These are phyloP conservation scores for Saprolegnia parasitica DNA, from an alignment of 352 stramenopile species.

Conservation along the genomic window DNA sequence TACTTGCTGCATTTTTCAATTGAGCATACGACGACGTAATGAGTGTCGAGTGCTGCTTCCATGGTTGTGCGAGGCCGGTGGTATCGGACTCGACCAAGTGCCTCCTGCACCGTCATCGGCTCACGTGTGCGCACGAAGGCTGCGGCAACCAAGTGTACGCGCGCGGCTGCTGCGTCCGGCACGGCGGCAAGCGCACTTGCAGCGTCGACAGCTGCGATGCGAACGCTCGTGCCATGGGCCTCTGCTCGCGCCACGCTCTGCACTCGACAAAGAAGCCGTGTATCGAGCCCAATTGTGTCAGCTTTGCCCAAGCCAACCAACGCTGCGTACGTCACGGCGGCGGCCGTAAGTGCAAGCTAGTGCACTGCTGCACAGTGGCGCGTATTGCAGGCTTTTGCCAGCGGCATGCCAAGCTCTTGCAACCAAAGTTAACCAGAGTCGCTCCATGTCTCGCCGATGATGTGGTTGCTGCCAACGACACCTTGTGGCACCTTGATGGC, in stretches of 20 bases:
- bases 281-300: slow-evolving; percentile 48
- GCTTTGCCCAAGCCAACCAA: slow-evolving; percentile 18
- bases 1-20: no score
- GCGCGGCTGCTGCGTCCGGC: slow-evolving; percentile 65
- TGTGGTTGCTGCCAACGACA: not conserved
- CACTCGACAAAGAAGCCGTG: slow-evolving; percentile 24
- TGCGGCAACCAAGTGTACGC: slow-evolving; percentile 73
- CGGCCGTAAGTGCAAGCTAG: slow-evolving; percentile 15
- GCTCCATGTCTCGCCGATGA: no score
- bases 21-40: not conserved
- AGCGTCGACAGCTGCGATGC: slow-evolving; percentile 69
- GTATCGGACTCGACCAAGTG: not conserved
- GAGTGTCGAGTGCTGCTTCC: not conserved
- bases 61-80: not conserved
- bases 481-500: not conserved
- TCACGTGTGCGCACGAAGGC: slow-evolving; percentile 16
- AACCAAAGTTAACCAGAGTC: not conserved
- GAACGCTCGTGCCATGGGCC: slow-evolving; percentile 54
- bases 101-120: not conserved
- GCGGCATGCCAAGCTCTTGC: not conserved
- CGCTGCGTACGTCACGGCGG: slow-evolving; percentile 18
- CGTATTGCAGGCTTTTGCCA: not conserved
- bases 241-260: slow-evolving; percentile 69
- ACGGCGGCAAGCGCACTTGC: slow-evolving; percentile 55
- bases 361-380: not conserved